Evolutionary conservation across 331 rosid genomes (phyloP), one percentile per base, ranked within the genome.

Genomic region (Malus hybrid): DNA sequence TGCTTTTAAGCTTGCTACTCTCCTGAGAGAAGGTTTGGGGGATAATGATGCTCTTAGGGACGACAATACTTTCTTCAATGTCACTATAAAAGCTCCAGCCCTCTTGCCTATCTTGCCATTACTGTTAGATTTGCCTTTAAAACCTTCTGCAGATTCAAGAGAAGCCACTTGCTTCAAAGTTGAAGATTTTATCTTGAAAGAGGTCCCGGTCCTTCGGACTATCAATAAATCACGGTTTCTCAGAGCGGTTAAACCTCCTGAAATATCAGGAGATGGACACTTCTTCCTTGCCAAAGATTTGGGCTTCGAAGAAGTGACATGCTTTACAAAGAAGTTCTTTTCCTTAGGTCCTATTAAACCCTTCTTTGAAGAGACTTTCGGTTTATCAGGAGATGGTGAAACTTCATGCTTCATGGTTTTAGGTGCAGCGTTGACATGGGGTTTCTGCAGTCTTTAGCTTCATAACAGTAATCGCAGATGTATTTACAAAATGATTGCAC

Each of bases 101-200:
- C 29, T 74, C 79, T 84, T 88, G 58, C 79, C 81, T 58, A 53
- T 73, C 79, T 84, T 87, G 72, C 77, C 81, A 72, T 84, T 84
- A 39, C 64, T 71, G 26, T 42, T 79, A 74, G 75, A 80, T 73
- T 71, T 78, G 75, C 78, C 77, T 56, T 28, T 78, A 24, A 44
- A 60, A 20, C 81, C 69, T 74, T 79, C 87, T 0, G 74, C 55
- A 71, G 82, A 72, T 53, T 79, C 76, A 26, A 68, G 33, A 55
- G 84, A 83, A 77, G 85, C 70, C 76, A 74, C n/a, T 72, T 79
- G 76, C 74, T 84, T 82, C 81, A 15, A 70, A 33, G 77, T 34
- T 66, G 58, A 76, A 32, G 79, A 20, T 75, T 65, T 83, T 34
- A 82, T 57, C 77, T 82, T 85, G 48, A 73, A 76, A 85, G 89